Conservation (phyloP, 2,329 filamentous ascomycete genomes). For the Sporothrix curviconia region DNA sequence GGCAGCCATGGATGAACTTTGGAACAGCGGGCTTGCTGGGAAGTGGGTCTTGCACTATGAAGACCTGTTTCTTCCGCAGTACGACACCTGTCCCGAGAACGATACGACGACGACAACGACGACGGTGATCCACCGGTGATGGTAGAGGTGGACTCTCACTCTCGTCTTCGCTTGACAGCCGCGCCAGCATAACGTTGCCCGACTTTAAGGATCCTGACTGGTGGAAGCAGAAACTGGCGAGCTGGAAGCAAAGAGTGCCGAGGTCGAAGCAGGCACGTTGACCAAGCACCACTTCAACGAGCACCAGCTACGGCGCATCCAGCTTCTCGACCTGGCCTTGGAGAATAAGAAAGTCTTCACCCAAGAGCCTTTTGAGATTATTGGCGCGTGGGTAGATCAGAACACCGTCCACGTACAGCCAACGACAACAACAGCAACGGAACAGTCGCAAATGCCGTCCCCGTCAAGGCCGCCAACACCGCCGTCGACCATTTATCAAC, state of each 20-base stretch:
- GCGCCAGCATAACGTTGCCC: neutral
- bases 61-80: neutral
- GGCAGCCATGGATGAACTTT: neutral
- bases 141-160: neutral
- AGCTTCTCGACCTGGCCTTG: neutral
- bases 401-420: no score
- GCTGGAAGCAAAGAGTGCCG: neutral
- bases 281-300: neutral
- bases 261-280: neutral
- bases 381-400: no score
- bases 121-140: neutral
- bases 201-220: neutral
- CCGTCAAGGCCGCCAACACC: no score
- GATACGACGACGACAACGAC: neutral
- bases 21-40: neutral
- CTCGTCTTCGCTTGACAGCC: neutral
- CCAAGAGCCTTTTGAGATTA: no score
- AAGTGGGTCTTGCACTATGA: slow-evolving; percentile 4
- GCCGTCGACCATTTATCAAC: no score
- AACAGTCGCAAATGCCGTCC: no score
- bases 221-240: neutral
- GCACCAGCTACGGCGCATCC: neutral
- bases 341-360: neutral
- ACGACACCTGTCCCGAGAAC: neutral
- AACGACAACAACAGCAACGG: no score